These are phyloP conservation scores for Candida ipomoeae DNA, from an alignment of 805 yeast species.

Conservation along the genomic window DNA sequence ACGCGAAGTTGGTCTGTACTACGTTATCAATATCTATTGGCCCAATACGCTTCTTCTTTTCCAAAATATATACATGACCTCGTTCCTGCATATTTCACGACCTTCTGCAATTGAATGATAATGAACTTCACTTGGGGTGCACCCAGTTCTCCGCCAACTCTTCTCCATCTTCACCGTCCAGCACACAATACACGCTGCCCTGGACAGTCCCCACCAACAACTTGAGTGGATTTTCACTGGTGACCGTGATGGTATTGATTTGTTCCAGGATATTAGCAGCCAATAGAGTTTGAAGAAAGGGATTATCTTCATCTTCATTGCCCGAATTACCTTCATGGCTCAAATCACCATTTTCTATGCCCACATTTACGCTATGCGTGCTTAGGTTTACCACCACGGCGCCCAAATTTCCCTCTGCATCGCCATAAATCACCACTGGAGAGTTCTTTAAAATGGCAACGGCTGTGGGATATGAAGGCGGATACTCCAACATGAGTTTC, in stretches of 20 bases:
- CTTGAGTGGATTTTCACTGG: constrained; percentile 7
- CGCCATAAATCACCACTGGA: constrained; percentile 19
- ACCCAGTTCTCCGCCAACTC: neutral
- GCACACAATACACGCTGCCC: constrained; percentile 12
- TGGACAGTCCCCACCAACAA: constrained; percentile 12
- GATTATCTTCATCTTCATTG: no score
- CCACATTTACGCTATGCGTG: neutral
- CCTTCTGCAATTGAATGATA: no score
- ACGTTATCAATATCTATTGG: no score
- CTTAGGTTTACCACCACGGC: neutral
- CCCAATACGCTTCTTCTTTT: no score
- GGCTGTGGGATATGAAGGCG: constrained; percentile 15
- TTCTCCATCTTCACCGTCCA: neutral
- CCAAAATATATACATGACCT: no score
- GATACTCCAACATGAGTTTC: constrained; percentile 1
- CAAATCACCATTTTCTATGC: no score
- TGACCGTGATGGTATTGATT: constrained; percentile 21
- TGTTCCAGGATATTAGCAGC: constrained; percentile 25
- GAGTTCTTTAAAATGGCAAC: constrained; percentile 8
- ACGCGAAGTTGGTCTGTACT: no score
- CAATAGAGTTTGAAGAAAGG: constrained; percentile 4
- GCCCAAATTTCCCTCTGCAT: constrained; percentile 27
- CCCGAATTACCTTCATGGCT: no score
- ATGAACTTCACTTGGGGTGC: no score
- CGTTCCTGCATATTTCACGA: neutral